Base-by-base conservation (phyloP, 2,329 filamentous ascomycete genomes). In the Herpotrichia juniperi region DNA sequence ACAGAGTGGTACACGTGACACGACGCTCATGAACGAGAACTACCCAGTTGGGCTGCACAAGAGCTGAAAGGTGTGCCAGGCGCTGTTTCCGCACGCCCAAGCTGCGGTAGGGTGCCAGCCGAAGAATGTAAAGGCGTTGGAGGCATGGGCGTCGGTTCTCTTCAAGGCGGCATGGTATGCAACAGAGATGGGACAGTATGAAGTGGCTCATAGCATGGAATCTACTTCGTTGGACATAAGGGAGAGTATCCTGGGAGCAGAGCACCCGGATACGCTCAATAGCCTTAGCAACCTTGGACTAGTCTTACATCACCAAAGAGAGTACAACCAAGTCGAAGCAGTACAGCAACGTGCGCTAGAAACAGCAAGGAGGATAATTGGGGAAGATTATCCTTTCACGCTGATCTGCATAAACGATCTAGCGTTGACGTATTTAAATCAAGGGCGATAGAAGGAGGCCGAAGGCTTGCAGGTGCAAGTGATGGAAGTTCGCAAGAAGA, bases 311-410 rank as follows among this genome's bases (percentile, higher is more conserved):
- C 22, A 22, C 34, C 3, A 50, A 39, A 49, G 54, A 44, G 46
- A 50, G 32, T 53, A 53, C 35, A 17, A 56, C 6, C 31, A 56
- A 42, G 55, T 45, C 2, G 39, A 52, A 40, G n/a, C 2, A 26
- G 42, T 54, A 26, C 25, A 42, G 19, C 48, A 31, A 17, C 45
- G 32, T 37, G 47, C 43, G 28, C 30, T 53, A 21, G 35, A 48
- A 45, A 31, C n/a, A 28, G 3, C 11, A 25, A 32, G 45, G 21
- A 48, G 48, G 30, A 31, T 42, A 24, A 24, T 53, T 42, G 50
- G 53, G 11, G 26, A 19, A 9, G 46, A 53, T 4, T 42, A 53
- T 26, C 44, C 44, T 4, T 11, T 21, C 17, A 53, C 49, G 40
- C 44, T 56, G 12, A 21, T 22, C 2, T 46, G 26, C n/a, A 17